Evolutionary conservation across 2,329 filamentous ascomycete species (phyloP), one percentile per base, ranked within the genome.

Genomic region (Tolypocladium ophioglossoides): DNA sequence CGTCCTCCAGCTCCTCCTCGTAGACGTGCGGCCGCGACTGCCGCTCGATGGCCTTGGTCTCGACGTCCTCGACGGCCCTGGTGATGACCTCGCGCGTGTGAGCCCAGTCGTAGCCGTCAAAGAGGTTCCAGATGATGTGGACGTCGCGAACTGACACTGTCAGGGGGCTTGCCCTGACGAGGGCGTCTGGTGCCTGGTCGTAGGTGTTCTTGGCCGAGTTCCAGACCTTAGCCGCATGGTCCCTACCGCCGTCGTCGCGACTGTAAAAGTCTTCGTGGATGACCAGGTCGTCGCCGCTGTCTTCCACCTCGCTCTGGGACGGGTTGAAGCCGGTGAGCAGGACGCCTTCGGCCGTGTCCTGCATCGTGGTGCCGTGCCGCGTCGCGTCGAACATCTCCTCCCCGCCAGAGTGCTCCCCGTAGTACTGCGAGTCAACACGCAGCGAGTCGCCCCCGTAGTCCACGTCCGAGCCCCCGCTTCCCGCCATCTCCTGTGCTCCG

Each of bases 71-170:
- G 2, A 99, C 91, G 8, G 90, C 91, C 65, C 92, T 88, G 24
- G 85, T 84, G 54, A 99, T 96, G 4, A 86, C 83, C 58, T 94
- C 87, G 46, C 92, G 82, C 0, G 95, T 99, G 46, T 83, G 80
- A 61, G 85, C 82, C 95, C 95, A 99, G 70, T 99, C 95, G 66
- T 96, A 99, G 1, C 94, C 94, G 73, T 99, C 94, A 68, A 94
- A 96, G 1, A 99, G 75, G 64, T 99, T 95, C 94, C 94, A 99
- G 56, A 97, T 96, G 52, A 96, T 75, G 66, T 97, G 90, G 7
- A 96, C 85, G 64, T 96, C 90, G 30, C 89, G 85, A 18, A 97
- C 79, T 6, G 84, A 83, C 3, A 96, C 77, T 58, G 84, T 85
- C 16, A 99, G 72, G 7, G 92, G 89, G 57, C 86, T 89, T 52